Percentiles rank a stretch among this genome's conserved stretches.
These are phyloP conservation scores for Solanum rostratum DNA, from an alignment of 257 asterid genomes.

Conservation along the genomic window DNA sequence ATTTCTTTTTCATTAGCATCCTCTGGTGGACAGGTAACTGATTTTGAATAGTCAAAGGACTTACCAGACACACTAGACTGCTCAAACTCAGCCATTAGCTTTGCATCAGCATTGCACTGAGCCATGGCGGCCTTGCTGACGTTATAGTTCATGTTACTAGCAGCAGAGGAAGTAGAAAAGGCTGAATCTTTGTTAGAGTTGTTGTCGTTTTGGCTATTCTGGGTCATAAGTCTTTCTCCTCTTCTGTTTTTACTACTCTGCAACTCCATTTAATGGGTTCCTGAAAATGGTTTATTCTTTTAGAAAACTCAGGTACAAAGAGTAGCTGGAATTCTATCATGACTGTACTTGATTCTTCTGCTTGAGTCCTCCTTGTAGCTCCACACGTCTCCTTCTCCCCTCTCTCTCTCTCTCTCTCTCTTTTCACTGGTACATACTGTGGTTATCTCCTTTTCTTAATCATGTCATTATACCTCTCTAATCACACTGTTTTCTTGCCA, in stretches of 20 bases:
- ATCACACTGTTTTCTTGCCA: neutral
- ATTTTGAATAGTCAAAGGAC: slow-evolving; percentile 29
- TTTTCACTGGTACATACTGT: neutral
- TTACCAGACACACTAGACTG: slow-evolving; percentile 27
- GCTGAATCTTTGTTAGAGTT: neutral
- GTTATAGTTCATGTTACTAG: slow-evolving; percentile 17
- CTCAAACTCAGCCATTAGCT: slow-evolving; percentile 46
- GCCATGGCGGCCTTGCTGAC: slow-evolving; percentile 8
- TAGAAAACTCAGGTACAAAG: neutral
- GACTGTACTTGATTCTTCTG: neutral
- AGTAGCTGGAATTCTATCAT: neutral
- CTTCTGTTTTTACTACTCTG: neutral
- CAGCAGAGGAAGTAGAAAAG: slow-evolving; percentile 25
- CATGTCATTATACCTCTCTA: neutral
- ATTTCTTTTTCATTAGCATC: slow-evolving; percentile 18
- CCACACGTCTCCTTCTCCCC: neutral
- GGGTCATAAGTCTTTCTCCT: neutral
- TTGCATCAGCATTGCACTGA: slow-evolving; percentile 42
- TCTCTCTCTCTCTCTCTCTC: neutral
- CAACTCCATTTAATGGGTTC: slow-evolving; percentile 15
- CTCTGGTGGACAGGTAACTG: slow-evolving; percentile 11
- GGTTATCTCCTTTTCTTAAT: neutral
- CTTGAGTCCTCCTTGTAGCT: neutral
- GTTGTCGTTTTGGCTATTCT: neutral
- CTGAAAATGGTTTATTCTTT: neutral